Evolutionary conservation across 805 yeast species (phyloP).

Genomic region (Sugiyamaella chiloensis): DNA sequence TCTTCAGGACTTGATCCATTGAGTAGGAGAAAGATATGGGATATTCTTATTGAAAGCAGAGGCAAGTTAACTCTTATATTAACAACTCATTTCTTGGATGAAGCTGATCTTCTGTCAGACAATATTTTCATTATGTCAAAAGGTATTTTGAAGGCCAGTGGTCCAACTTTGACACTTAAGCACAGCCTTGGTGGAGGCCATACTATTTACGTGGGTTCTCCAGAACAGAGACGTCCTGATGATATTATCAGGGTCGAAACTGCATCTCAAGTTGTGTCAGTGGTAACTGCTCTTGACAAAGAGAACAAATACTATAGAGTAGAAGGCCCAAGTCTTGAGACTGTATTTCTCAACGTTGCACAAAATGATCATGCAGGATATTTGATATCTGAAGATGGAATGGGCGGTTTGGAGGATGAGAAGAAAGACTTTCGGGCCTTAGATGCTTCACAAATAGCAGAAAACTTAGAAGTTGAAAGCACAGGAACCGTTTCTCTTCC

Average conservation of each 20-base stretch:
- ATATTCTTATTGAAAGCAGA: slow-evolving; percentile 31
- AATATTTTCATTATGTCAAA: slow-evolving; percentile 34
- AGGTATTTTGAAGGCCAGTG: slow-evolving; percentile 32
- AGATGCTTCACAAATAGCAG: slow-evolving; percentile 11
- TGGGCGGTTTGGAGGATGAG: background rate
- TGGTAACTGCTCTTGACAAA: slow-evolving; percentile 24
- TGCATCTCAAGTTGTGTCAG: slow-evolving; percentile 27
- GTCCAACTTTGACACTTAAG: slow-evolving; percentile 34
- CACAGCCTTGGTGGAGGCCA: slow-evolving; percentile 35
- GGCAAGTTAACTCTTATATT: slow-evolving; percentile 31
- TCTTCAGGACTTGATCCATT: slow-evolving; percentile 38
- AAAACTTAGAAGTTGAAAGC: slow-evolving; percentile 11
- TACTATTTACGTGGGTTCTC: slow-evolving; percentile 24
- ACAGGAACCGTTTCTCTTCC: slow-evolving; percentile 19
- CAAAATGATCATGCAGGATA: slow-evolving; percentile 26
- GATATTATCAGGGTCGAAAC: slow-evolving; percentile 23
- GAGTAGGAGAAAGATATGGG: slow-evolving; percentile 37
- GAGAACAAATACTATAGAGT: slow-evolving; percentile 27
- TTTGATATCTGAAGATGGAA: background rate
- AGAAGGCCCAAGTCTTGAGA: slow-evolving; percentile 37
- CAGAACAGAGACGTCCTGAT: slow-evolving; percentile 26
- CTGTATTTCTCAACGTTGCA: slow-evolving; percentile 33
- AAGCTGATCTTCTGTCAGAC: slow-evolving; percentile 37
- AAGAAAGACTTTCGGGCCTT: background rate
- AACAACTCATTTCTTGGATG: slow-evolving; percentile 38